These are phyloP conservation scores for Litsea cubeba DNA, from an alignment of 164 flowering plant species.

Conservation along the genomic window DNA sequence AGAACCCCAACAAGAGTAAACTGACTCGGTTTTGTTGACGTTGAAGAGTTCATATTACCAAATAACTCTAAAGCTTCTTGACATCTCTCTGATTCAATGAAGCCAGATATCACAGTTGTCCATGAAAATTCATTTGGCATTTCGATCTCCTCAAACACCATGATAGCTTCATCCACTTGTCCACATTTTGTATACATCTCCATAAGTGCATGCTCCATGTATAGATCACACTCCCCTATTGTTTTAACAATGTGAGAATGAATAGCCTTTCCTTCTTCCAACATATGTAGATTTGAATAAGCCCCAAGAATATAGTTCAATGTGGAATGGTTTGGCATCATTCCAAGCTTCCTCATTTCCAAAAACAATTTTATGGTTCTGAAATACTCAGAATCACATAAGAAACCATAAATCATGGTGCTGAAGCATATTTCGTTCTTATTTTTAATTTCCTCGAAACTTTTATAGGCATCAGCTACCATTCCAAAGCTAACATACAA, in stretches of 20 bases:
- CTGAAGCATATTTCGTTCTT: constrained; percentile 18
- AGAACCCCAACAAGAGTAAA: constrained; percentile 16
- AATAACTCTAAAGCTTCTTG: constrained; percentile 24
- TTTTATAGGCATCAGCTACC: constrained; percentile 11
- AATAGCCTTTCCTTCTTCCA: constrained; percentile 12
- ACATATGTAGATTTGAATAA: constrained; percentile 9
- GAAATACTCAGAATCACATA: constrained; percentile 5
- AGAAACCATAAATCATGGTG: constrained; percentile 17
- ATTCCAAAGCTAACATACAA: constrained; percentile 21
- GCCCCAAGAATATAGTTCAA: constrained; percentile 15
- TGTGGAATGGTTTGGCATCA: constrained; percentile 12
- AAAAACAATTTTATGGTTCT: constrained; percentile 17
- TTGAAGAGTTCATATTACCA: constrained; percentile 3
- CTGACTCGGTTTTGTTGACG: constrained; percentile 15
- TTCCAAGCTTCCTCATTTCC: constrained; percentile 15
- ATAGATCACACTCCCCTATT: constrained; percentile 7
- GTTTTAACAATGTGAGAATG: constrained; percentile 17
- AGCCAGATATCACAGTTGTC: constrained; percentile 38
- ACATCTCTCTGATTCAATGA: constrained; percentile 18
- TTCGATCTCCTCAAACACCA: constrained; percentile 27
- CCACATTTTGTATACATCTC: constrained; percentile 21
- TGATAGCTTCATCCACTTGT: constrained; percentile 17
- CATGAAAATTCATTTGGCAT: constrained; percentile 32
- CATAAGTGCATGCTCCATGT: constrained; percentile 14
- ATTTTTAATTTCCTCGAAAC: constrained; percentile 13